Percentiles rank a stretch among this genome's conserved stretches.
These are phyloP conservation scores for Ceratobasidium sp. DNA, from an alignment of 1,284 basidiomycete species.

Conservation along the genomic window DNA sequence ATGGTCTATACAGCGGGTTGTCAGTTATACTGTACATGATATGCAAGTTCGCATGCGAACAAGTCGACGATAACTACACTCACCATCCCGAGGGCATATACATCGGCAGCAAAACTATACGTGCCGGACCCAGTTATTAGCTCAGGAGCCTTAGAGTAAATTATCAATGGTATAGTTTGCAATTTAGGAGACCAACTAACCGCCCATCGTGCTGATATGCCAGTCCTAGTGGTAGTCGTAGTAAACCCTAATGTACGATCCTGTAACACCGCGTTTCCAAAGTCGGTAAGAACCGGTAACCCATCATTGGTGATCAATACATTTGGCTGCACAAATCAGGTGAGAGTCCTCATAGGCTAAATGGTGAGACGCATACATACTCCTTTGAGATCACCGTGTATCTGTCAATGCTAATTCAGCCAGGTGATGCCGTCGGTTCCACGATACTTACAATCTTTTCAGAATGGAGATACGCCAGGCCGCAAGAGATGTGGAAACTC, in stretches of 20 bases:
- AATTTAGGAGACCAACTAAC: too few species aligned
- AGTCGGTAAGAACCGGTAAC: neutral
- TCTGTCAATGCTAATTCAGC: neutral
- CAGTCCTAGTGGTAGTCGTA: too few species aligned
- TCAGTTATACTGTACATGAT: too few species aligned
- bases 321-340: neutral
- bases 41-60: too few species aligned
- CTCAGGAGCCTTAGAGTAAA: too few species aligned
- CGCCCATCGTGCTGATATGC: slow-evolving; percentile 1
- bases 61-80: too few species aligned
- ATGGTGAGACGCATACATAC: neutral
- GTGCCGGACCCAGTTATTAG: too few species aligned
- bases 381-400: slow-evolving; percentile 3
- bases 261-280: neutral
- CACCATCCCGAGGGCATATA: too few species aligned
- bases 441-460: neutral
- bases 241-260: neutral
- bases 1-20: too few species aligned
- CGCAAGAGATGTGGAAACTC: neutral
- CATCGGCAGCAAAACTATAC: too few species aligned
- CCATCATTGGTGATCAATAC: neutral
- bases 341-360: neutral
- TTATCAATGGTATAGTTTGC: too few species aligned
- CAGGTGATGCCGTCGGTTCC: too few species aligned
- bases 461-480: slow-evolving; percentile 16